Evolutionary conservation across 257 asterid species (phyloP), one percentile per base, ranked within the genome.

Genomic region (Jasminum sambac): DNA sequence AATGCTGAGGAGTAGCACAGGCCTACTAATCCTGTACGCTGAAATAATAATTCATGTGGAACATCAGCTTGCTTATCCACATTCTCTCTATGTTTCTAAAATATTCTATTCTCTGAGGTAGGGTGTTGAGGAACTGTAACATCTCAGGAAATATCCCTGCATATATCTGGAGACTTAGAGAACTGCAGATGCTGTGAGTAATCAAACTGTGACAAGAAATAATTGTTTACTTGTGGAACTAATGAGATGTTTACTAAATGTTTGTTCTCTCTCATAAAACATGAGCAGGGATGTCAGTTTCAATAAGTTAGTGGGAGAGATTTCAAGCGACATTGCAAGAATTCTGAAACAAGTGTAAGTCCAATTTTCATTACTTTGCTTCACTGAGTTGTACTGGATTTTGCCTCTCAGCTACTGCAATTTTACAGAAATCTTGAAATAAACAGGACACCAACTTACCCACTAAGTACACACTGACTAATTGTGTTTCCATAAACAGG

Each of bases 51-150:
- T 68, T 55, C 46, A 67, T 43, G 25, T 66, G 42, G 17, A 68
- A 74, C 60, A 61, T 42, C 62, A 46, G 74, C 11, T 11, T 40
- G 55, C 40, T 77, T 74, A 63, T 74, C 71, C 59, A 70, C 17
- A 37, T 73, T 61, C 62, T 73, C 42, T 70, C 43, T 66, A 60
- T 73, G 59, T 59, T 37, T 39, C 70, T 81, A 62, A 72, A 7
- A 58, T 65, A 52, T 41, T 62, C 12, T 57, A 17, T 73, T 78
- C 67, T 74, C 74, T 65, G 43, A 39, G 73, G 69, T 72, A 90
- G 98, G 92, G 77, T 90, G 74, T 72, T 90, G 80, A 84, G 95
- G 70, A 90, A 86, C 84, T 90, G 97, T 79, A 87, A 82, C 60
- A 72, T 93, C 48, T 82, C 85, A 66, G 96, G 97, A 79, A 89